Evolutionary conservation across 805 yeast species (phyloP), one percentile per base, ranked within the genome.

Genomic region (Candida broadrunensis): DNA sequence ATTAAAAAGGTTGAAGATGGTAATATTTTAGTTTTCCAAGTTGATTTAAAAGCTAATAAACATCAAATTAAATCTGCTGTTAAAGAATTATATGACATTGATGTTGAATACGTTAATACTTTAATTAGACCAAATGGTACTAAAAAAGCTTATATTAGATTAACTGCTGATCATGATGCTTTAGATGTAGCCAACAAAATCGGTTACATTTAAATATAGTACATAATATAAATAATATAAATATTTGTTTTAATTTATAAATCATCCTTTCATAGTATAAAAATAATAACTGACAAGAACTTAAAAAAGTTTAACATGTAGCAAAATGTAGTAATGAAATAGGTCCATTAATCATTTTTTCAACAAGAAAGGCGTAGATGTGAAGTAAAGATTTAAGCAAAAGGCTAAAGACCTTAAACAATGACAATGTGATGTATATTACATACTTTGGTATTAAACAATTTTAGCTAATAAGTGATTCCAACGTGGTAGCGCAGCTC

Each of bases 171-270:
- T 77, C 86, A 83, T 82, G 99, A 93, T 79, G 98, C 98, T 75
- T 86, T 93, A 72, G 99, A 93, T 75, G 89, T 93, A 75, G 99
- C 99, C 73, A 90, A 90, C 96, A 88, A 93, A 80, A 93, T 91
- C 71, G 99, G 99, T 79, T 90, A 89, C 95, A 85, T 91, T 75
- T 91, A 81, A 86, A 26, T n/a, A n/a, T n/a, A n/a, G n/a, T n/a
- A n/a, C n/a, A n/a, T n/a, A n/a, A n/a, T n/a, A n/a, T n/a, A n/a
- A n/a, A n/a, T n/a, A n/a, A n/a, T n/a, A n/a, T n/a, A n/a, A n/a
- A n/a, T n/a, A n/a, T n/a, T n/a, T n/a, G n/a, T n/a, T n/a, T n/a
- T n/a, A n/a, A n/a, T n/a, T n/a, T n/a, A n/a, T n/a, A n/a, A n/a
- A n/a, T n/a, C n/a, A n/a, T n/a, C n/a, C n/a, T n/a, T n/a, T n/a